Base-by-base conservation (phyloP, 352 stramenopile genomes). In the Phytophthora fragariaefolia region DNA sequence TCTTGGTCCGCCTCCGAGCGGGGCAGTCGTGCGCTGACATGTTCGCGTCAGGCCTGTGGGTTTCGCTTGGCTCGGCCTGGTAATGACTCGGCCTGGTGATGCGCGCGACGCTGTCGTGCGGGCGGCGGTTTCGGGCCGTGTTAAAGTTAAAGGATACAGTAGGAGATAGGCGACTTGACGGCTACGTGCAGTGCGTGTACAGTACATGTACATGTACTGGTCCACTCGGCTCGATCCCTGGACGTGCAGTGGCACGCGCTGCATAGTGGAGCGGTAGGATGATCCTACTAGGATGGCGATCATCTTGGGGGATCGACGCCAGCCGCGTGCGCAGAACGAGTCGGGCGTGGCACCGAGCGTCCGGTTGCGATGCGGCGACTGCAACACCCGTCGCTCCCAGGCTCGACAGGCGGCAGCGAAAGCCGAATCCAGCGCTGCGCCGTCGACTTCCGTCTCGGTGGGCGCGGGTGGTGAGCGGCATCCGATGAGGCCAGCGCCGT, bases 371-470 rank as follows among this genome's bases (percentile, higher is more conserved):
- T 7, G 30, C 36, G 27, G 6, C 10, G n/a, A n/a, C n/a, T n/a
- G n/a, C n/a, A n/a, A n/a, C n/a, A n/a, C n/a, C n/a, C n/a, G n/a
- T n/a, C n/a, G n/a, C n/a, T n/a, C n/a, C n/a, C n/a, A n/a, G n/a
- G n/a, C n/a, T n/a, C n/a, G n/a, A n/a, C n/a, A n/a, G n/a, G n/a
- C n/a, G n/a, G n/a, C n/a, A 17, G 24, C 36, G 32, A n/a, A 45
- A 49, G 22, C 17, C 6, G 24, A 51, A 69, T 42, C 36, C 59
- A 69, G 59, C 38, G 13, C 49, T 48, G 27, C 43, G 26, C 43
- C 43, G 58, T 73, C 58, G 52, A 69, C 40, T 68, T 63, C 38
- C 28, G 18, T 68, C 48, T 72, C 65, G 43, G 46, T 73, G 58
- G 42, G 20, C 17, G 20, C 10, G 50, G 17, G 26, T 23, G 24